phyloP scores from a whole-genome alignment of 225 moss, liverwort and hornwort genomes.

The Anthoceros angustus region DNA sequence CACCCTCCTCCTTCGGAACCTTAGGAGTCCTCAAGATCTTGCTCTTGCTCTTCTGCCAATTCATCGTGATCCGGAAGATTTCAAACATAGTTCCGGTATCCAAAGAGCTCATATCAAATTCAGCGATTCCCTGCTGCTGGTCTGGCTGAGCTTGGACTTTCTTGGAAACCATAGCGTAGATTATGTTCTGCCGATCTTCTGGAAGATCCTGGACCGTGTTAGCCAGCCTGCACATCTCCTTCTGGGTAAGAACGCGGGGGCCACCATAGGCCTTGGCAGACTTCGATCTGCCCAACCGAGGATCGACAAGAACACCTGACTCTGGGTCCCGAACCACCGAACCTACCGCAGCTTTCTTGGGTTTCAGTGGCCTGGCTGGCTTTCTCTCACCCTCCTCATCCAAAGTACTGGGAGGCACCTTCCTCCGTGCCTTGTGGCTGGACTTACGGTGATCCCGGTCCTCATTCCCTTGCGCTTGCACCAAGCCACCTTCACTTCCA shows the following conservation, averaged over 20 bases:
- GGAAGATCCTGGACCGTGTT: slow-evolving; percentile 22
- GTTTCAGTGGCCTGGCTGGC: not conserved
- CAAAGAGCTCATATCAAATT: slow-evolving; percentile 25
- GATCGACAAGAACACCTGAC: slow-evolving; percentile 16
- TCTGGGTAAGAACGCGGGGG: slow-evolving; percentile 35
- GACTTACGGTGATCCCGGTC: no score
- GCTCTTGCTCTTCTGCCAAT: slow-evolving; percentile 44
- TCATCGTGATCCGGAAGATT: slow-evolving; percentile 35
- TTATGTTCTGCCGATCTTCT: slow-evolving; percentile 13
- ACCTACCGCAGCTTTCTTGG: not conserved
- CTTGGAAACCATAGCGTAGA: slow-evolving; percentile 24
- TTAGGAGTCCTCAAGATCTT: slow-evolving; percentile 26
- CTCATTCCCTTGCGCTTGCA: no score
- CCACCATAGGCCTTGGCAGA: slow-evolving; percentile 13
- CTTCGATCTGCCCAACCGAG: slow-evolving; percentile 17
- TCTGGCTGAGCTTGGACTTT: not conserved
- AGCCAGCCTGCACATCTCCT: slow-evolving; percentile 33
- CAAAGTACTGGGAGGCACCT: not conserved
- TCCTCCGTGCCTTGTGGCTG: not conserved
- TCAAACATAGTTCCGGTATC: slow-evolving; percentile 39
- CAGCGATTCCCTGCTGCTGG: slow-evolving; percentile 18
- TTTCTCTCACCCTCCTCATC: not conserved
- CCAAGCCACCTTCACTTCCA: no score
- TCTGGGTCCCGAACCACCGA: slow-evolving; percentile 13
- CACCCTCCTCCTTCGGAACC: slow-evolving; percentile 9